Base-by-base conservation (phyloP, 495 filamentous ascomycete species). In the Aspergillus nidulans region DNA sequence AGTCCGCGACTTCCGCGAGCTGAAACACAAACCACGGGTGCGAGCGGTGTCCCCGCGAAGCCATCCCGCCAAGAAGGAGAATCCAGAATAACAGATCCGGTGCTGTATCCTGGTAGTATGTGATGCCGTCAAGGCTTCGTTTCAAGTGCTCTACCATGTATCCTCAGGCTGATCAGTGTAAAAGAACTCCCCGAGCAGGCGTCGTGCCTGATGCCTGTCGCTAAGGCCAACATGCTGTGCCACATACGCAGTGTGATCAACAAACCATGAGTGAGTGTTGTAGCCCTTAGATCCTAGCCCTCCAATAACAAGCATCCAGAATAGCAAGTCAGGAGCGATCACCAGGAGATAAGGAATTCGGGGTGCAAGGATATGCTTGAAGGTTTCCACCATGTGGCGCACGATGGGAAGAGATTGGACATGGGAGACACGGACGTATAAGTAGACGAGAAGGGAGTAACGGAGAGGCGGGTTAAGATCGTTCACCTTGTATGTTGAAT, bases 251-350 rank as follows among this genome's bases (percentile, higher is more conserved):
- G 48, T 10, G 5, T 23, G 16, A 1, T 15, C 8, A 1, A 55
- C 43, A 24, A 55, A 55, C 52, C 52, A 55, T 0, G 41, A 6
- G 34, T 55, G 52, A 0, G 16, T n/a, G 7, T 40, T 12, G 13
- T 47, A 34, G 4, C 52, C 52, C 20, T 48, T 30, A 12, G 52
- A 55, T 1, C 43, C 52, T 21, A 55, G n/a, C 1, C 52, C 43
- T 5, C 52, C 52, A 13, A 55, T 26, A 30, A 55, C 48, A 0
- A 55, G 52, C 3, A 55, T 28, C 52, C 52, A 55, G 30, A 55
- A 48, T 8, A 41, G 44, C 5, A 48, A 30, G 7, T 48, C 43
- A 7, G 52, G 43, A 13, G 42, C 9, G 34, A 47, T 47, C n/a
- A n/a, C n/a, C n/a, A n/a, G n/a, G 44, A 1, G 44, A 12, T 47